Conservation (phyloP, 2,329 filamentous ascomycete species). For the Microdochium nivale region DNA sequence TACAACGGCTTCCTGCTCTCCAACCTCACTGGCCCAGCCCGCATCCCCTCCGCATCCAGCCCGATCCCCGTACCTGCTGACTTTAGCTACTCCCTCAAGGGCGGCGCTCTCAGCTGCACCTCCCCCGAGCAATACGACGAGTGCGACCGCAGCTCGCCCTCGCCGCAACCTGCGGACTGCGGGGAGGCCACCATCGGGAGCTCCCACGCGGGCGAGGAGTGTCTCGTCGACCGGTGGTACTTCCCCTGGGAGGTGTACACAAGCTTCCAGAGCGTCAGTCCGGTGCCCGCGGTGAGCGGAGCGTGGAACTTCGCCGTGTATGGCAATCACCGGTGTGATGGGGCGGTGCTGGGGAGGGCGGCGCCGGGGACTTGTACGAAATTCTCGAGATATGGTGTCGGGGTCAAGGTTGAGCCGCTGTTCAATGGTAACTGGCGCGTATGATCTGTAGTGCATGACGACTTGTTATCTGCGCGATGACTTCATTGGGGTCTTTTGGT, state of each 20-base stretch:
- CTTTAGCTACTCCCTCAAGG: background rate
- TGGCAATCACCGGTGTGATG: background rate
- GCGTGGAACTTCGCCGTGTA: background rate
- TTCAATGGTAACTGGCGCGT: background rate
- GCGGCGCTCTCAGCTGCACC: background rate
- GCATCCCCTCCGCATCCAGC: background rate
- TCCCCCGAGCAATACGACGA: background rate
- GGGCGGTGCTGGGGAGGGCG: background rate
- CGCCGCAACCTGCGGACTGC: background rate
- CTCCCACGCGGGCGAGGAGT: background rate
- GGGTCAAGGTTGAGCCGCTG: background rate
- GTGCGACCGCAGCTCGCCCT: background rate
- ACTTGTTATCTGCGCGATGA: too few species aligned
- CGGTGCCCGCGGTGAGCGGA: background rate
- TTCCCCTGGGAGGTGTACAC: constrained; percentile 1
- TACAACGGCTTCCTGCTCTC: background rate
- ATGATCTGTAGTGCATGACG: background rate
- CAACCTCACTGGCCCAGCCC: background rate
- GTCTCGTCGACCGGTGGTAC: background rate
- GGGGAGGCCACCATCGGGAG: background rate
- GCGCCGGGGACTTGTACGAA: background rate
- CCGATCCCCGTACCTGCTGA: background rate
- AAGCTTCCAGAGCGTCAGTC: background rate
- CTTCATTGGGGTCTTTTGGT: too few species aligned
- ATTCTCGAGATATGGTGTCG: background rate